These are phyloP conservation scores for Yamadazyma membranifaciens DNA, from an alignment of 1,139 yeast genomes.

Conservation along the genomic window DNA sequence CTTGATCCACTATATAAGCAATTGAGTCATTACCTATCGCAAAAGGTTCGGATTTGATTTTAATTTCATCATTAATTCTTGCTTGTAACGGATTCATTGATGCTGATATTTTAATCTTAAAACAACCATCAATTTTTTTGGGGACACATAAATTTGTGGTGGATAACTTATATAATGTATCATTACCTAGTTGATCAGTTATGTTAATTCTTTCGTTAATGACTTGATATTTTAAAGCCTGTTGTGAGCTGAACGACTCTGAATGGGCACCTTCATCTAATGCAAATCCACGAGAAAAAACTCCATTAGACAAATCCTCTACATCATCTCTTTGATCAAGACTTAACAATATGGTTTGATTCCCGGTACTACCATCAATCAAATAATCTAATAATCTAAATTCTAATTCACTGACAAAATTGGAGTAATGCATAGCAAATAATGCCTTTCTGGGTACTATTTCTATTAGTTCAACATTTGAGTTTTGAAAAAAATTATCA, in stretches of 20 bases:
- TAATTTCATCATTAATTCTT: constrained; percentile 37
- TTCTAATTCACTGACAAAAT: constrained; percentile 67
- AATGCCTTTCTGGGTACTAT: constrained; percentile 75
- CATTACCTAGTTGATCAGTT: constrained; percentile 9
- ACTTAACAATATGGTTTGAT: constrained; percentile 62
- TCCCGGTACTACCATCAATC: constrained; percentile 49
- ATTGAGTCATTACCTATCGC: constrained; percentile 50
- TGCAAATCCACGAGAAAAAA: background rate
- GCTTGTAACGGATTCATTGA: constrained; percentile 29
- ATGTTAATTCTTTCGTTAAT: constrained; percentile 47
- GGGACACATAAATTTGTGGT: constrained; percentile 34
- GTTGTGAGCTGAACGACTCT: constrained; percentile 27
- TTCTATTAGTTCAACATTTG: constrained; percentile 26
- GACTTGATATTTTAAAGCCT: constrained; percentile 64
- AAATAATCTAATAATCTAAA: constrained; percentile 58
- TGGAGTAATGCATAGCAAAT: constrained; percentile 65
- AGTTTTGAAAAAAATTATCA: constrained; percentile 26
- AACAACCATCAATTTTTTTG: constrained; percentile 43
- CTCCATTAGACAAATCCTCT: background rate
- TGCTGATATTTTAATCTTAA: constrained; percentile 41
- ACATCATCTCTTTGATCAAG: constrained; percentile 40
- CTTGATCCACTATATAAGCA: constrained; percentile 63
- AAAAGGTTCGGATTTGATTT: constrained; percentile 46
- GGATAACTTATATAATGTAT: constrained; percentile 19
- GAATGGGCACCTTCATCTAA: background rate